These are phyloP conservation scores for Myrica gale DNA, from an alignment of 306 rosid genomes.

Conservation along the genomic window DNA sequence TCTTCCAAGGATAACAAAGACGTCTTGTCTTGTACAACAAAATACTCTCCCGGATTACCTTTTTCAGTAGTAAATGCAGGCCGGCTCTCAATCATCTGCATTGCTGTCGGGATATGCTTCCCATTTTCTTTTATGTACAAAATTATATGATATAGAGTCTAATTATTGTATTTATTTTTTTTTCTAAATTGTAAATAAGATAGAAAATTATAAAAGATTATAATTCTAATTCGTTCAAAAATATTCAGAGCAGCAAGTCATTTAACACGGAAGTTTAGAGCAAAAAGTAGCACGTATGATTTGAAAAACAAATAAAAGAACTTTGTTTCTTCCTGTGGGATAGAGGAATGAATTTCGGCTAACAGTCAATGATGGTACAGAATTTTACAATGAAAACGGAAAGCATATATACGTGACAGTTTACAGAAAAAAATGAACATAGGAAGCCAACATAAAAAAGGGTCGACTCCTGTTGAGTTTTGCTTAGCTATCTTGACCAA, in stretches of 20 bases:
- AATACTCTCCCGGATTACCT: no score
- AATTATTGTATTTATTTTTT: no score
- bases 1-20: no score
- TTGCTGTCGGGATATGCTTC: no score
- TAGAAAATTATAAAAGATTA: no score
- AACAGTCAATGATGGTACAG: not conserved
- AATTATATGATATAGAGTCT: no score
- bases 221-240: not conserved
- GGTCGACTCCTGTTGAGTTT: conserved; percentile 6
- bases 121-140: no score
- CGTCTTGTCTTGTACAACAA: no score
- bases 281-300: not conserved
- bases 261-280: not conserved
- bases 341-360: not conserved
- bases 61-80: no score
- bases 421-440: not conserved
- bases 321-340: not conserved
- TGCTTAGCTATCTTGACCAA: conserved; percentile 57
- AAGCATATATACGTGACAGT: not conserved
- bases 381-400: not conserved
- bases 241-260: not conserved
- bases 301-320: not conserved
- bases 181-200: no score
- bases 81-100: no score
- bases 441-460: conserved; percentile 17